A percentile compares a stretch with the other conserved stretches of the same genome.
These are phyloP conservation scores for Pseudozyma sp. DNA, from an alignment of 1,284 basidiomycete species.

Conservation along the genomic window DNA sequence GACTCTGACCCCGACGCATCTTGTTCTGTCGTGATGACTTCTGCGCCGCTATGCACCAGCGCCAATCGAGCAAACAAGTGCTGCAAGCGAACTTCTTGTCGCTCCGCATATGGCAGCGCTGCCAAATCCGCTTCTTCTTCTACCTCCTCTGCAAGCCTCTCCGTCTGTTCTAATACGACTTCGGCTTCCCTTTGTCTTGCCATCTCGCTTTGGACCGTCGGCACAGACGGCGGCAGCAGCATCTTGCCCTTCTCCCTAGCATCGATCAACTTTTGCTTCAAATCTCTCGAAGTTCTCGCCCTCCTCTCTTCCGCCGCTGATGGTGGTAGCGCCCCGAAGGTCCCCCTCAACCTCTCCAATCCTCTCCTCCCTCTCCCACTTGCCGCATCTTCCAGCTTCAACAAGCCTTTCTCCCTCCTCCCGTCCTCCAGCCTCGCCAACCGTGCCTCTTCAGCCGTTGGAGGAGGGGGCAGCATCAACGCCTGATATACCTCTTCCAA, in stretches of 20 bases:
- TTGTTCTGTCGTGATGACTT: background rate
- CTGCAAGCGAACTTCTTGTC: conserved; percentile 41
- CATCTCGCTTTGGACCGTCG: background rate
- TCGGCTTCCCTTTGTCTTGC: background rate
- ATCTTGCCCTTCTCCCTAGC: conserved; percentile 36
- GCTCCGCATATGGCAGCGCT: conserved; percentile 29
- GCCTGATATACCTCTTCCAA: conserved; percentile 63
- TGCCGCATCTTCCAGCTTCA: background rate
- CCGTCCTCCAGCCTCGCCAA: conserved; percentile 35
- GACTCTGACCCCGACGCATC: conserved; percentile 9
- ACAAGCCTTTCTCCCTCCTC: conserved; percentile 21
- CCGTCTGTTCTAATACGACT: background rate
- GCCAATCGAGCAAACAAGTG: conserved; percentile 45
- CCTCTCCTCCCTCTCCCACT: conserved; percentile 14
- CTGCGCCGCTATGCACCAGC: conserved; percentile 19
- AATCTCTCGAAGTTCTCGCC: conserved; percentile 5
- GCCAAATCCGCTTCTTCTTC: conserved; percentile 20
- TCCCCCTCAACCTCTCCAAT: conserved; percentile 3
- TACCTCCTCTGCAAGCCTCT: background rate
- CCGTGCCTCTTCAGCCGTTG: conserved; percentile 39
- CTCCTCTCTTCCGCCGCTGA: conserved; percentile 19
- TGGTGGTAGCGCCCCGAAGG: conserved; percentile 1
- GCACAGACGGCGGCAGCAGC: conserved; percentile 26
- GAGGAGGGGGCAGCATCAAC: conserved; percentile 45
- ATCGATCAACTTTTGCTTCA: conserved; percentile 36